These are phyloP conservation scores for Corchorus olitorius DNA, from an alignment of 345 rosid species.

Conservation along the genomic window DNA sequence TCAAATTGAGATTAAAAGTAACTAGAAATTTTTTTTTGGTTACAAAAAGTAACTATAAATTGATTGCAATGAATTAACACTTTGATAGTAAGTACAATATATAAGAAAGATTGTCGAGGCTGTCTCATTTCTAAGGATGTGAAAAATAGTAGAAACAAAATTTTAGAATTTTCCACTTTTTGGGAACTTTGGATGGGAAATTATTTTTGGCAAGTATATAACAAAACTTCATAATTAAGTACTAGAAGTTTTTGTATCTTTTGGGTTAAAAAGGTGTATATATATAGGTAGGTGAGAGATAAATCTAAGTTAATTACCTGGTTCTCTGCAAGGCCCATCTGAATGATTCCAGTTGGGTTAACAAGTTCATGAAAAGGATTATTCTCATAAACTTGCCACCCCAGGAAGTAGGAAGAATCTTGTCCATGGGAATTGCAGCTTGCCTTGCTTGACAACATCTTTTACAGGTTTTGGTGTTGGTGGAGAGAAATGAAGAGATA, in stretches of 20 bases:
- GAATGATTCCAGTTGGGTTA: conserved; percentile 80
- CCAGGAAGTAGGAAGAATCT: conserved; percentile 81
- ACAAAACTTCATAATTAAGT: too few relatives aligned
- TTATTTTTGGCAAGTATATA: too few relatives aligned
- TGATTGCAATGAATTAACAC: too few relatives aligned
- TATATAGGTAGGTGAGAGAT: too few relatives aligned
- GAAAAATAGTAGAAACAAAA: too few relatives aligned
- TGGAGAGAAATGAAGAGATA: too few relatives aligned
- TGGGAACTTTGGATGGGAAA: background rate
- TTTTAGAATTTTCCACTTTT: background rate
- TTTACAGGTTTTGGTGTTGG: too few relatives aligned
- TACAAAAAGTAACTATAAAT: too few relatives aligned
- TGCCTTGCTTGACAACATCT: conserved; percentile 73
- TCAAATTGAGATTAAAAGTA: background rate
- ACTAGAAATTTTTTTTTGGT: too few relatives aligned
- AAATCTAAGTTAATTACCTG: conserved; percentile 44
- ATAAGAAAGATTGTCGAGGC: too few relatives aligned
- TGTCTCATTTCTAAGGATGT: too few relatives aligned
- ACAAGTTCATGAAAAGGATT: conserved; percentile 57
- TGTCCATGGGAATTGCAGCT: conserved; percentile 68
- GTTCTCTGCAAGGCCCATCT: conserved; percentile 96
- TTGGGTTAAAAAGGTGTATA: background rate
- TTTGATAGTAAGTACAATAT: too few relatives aligned
- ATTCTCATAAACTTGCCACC: conserved; percentile 76
- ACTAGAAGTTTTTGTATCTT: background rate